Conservation (phyloP, 2,329 filamentous ascomycete species). For the Harringtonia lauricola region DNA sequence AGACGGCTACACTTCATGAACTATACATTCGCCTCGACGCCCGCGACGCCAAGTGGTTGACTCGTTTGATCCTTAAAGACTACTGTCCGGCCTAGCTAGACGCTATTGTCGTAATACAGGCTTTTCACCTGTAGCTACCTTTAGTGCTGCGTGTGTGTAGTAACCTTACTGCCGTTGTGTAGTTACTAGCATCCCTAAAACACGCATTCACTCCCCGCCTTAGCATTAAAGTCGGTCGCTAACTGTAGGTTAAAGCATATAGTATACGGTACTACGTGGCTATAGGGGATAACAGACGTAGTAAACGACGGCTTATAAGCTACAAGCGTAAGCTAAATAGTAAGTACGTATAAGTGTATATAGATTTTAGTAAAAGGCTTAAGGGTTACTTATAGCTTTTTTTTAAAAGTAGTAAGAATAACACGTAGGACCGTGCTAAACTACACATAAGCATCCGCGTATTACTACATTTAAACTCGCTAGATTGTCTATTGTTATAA, state of each 20-base stretch:
- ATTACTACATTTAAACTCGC: slow-evolving; percentile 49
- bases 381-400: slow-evolving; percentile 61
- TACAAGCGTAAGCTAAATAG: slow-evolving; percentile 78
- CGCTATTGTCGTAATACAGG: slow-evolving; percentile 37
- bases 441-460: slow-evolving; percentile 63
- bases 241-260: slow-evolving; percentile 53
- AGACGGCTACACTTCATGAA: too few species aligned
- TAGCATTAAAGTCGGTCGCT: slow-evolving; percentile 54
- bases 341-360: slow-evolving; percentile 82
- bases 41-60: slow-evolving; percentile 66
- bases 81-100: slow-evolving; percentile 59
- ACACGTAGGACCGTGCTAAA: too few species aligned
- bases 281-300: too few species aligned
- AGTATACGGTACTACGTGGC: slow-evolving; percentile 71
- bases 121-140: slow-evolving; percentile 60
- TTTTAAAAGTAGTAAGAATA: slow-evolving; percentile 84
- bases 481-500: slow-evolving; percentile 45
- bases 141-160: slow-evolving; percentile 59
- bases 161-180: slow-evolving; percentile 47
- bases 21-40: slow-evolving; percentile 52
- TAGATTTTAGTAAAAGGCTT: slow-evolving; percentile 48
- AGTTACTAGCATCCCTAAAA: too few species aligned
- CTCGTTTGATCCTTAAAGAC: slow-evolving; percentile 65
- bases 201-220: too few species aligned
- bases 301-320: slow-evolving; percentile 53